Conservation (phyloP, 331 rosid genomes). For the Pyracantha coccinea region DNA sequence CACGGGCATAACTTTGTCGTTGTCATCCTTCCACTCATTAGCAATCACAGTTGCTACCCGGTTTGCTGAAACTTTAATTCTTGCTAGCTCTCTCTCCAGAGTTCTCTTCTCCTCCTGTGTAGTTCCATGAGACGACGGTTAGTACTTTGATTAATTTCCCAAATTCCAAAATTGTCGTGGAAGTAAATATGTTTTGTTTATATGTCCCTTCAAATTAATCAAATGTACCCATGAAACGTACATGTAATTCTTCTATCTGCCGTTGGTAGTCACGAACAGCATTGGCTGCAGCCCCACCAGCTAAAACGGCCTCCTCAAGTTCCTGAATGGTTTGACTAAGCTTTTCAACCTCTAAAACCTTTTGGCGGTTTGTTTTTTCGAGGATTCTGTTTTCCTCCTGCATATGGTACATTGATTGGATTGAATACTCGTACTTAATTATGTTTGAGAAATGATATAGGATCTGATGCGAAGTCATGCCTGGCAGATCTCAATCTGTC, state of each 20-base stretch:
- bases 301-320: conserved; percentile 80
- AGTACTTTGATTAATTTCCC: conserved; percentile 2
- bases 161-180: background rate
- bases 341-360: conserved; percentile 85
- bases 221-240: conserved; percentile 20
- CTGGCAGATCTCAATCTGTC: conserved; percentile 98
- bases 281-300: conserved; percentile 70
- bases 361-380: conserved; percentile 83
- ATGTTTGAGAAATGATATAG: background rate
- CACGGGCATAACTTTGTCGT: conserved; percentile 85
- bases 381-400: conserved; percentile 95
- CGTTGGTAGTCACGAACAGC: conserved; percentile 65
- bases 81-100: conserved; percentile 85
- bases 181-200: background rate
- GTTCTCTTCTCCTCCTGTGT: conserved; percentile 87
- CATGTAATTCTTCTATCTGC: conserved; percentile 59
- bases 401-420: conserved; percentile 17
- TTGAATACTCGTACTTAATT: background rate
- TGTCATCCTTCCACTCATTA: conserved; percentile 98
- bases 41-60: conserved; percentile 77
- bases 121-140: background rate
- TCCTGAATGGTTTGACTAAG: conserved; percentile 82
- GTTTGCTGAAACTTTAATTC: conserved; percentile 77
- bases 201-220: background rate
- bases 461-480: conserved; percentile 31